A percentile compares a stretch with the other conserved stretches of the same genome.
phyloP scores from a whole-genome alignment of 192 early-diverging fungal species.

The Umbelopsis sp. region DNA sequence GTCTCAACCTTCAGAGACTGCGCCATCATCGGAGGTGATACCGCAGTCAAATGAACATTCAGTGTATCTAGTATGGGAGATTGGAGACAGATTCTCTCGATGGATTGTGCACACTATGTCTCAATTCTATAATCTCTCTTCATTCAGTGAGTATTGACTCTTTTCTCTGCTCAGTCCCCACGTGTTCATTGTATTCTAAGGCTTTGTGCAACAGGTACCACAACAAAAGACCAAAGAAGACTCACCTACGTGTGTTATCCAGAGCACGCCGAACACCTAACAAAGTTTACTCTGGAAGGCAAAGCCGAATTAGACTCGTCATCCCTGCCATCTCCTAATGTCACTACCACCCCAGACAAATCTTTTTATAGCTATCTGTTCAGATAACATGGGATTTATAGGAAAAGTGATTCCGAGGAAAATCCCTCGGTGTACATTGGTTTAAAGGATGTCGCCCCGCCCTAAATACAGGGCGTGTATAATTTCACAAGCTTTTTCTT shows the following conservation, averaged over 20 bases:
- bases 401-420: no score
- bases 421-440: no score
- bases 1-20: not conserved
- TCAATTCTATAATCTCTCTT: slow-evolving; percentile 46
- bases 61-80: slow-evolving; percentile 47
- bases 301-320: not conserved
- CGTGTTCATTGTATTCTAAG: not conserved
- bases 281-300: slow-evolving; percentile 12
- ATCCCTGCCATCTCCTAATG: slow-evolving; percentile 5
- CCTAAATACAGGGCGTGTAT: no score
- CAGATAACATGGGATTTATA: not conserved
- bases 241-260: slow-evolving; percentile 15
- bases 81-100: slow-evolving; percentile 52
- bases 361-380: slow-evolving; percentile 17
- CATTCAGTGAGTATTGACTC: slow-evolving; percentile 49
- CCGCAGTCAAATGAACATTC: slow-evolving; percentile 1
- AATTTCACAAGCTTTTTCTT: no score
- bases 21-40: not conserved
- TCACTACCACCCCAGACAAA: slow-evolving; percentile 2
- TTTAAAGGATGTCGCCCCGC: no score
- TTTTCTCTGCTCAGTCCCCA: not conserved
- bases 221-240: slow-evolving; percentile 18
- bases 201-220: slow-evolving; percentile 2
- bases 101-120: slow-evolving; percentile 53
- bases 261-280: slow-evolving; percentile 17